Base-by-base conservation (phyloP, 1,139 yeast species). In the Lodderomyces orthopsilosis region DNA sequence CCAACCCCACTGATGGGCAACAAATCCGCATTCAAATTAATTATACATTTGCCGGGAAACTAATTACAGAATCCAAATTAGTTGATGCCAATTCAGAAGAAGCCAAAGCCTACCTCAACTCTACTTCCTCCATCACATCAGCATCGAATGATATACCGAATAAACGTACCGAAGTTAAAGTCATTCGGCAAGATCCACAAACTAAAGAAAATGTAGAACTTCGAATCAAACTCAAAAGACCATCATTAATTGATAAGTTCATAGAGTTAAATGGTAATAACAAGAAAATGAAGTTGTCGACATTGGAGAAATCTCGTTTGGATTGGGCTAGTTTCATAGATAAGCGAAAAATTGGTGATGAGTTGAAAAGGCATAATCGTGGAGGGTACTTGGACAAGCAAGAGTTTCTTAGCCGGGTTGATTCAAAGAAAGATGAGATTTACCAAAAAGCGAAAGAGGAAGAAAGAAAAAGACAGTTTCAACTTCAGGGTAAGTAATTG, bases 261-360 rank as follows among this genome's bases (percentile, higher is more conserved):
- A 48, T 72, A 37, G 45, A 58, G 3, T 44, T 62, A 0, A 58
- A 57, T 28, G 67, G 70, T 6, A 67, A 59, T 53, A 68, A 67
- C 48, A 63, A 64, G 46, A 41, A 41, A 21, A 36, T 44, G 46
- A 91, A 90, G 61, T 71, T 94, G 48, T 87, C 95, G 15, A 94
- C 98, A 0, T 69, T 93, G 49, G 98, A 94, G 61, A 93, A 93
- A 62, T 87, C 96, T 2, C 74, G 95, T 48, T 73, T 93, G 46
- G 98, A 93, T 62, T 93, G 98, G 96, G 95, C 96, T 1, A 81
- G 89, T 47, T 91, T 87, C 66, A 97, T 94, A 17, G 98, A 93
- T 63, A 75, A 84, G 53, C 82, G 84, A 50, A 90, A 91, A 47
- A 82, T 94, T 45, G 75, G 79, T 43, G 96, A 89, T 51, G 98